Conservation (phyloP, 176 grass and related monocot species). For the Musa beccarii region DNA sequence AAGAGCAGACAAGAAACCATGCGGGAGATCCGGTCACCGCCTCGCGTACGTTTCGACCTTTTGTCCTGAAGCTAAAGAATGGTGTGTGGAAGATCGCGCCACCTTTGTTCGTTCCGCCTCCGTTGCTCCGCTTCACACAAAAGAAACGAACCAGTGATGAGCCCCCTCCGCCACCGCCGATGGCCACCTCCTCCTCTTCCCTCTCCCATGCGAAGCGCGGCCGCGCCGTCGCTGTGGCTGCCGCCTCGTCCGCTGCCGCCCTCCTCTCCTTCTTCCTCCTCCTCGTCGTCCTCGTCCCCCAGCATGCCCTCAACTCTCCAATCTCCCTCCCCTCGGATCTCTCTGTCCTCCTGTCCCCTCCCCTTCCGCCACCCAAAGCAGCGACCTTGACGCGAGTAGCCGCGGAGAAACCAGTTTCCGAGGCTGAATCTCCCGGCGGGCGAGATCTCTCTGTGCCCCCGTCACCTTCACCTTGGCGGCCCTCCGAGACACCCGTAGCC, state of each 20-base stretch:
- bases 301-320: slow-evolving; percentile 4
- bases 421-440: neutral
- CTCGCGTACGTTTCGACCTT: neutral
- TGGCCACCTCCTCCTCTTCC: slow-evolving; percentile 11
- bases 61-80: neutral
- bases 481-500: neutral
- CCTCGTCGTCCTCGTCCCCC: slow-evolving; percentile 18
- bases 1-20: too few relatives aligned
- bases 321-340: slow-evolving; percentile 28
- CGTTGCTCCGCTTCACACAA: neutral
- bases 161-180: slow-evolving; percentile 3
- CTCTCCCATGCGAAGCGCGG: neutral
- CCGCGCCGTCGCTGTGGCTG: neutral
- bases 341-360: slow-evolving; percentile 5
- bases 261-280: slow-evolving; percentile 34
- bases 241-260: slow-evolving; percentile 16
- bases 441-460: too few relatives aligned
- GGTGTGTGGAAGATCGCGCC: neutral
- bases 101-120: neutral
- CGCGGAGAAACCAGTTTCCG: neutral
- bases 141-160: neutral
- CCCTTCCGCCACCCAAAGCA: neutral
- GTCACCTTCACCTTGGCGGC: too few relatives aligned
- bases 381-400: neutral
- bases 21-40: slow-evolving; percentile 7